phyloP scores from a whole-genome alignment of 164 flowering plant genomes.

The Vitis cinerea region DNA sequence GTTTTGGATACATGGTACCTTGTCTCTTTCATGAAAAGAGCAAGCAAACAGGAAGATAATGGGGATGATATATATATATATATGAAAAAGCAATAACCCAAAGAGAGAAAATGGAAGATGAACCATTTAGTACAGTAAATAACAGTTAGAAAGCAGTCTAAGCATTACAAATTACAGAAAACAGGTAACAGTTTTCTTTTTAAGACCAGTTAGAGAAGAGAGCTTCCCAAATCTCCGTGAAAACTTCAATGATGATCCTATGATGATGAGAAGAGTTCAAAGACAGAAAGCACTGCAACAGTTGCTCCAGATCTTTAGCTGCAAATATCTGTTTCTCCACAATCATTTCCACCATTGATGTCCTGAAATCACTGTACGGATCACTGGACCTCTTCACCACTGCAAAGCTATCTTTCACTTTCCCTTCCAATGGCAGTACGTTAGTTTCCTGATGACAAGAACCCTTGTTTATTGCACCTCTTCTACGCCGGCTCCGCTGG shows the following conservation, averaged over 20 bases:
- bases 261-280: conserved; percentile 67
- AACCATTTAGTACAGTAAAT: too few species aligned
- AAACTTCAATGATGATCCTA: conserved; percentile 58
- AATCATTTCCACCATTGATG: conserved; percentile 89
- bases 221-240: conserved; percentile 70
- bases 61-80: too few species aligned
- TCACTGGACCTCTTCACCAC: conserved; percentile 72
- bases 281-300: conserved; percentile 66
- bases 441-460: conserved; percentile 16
- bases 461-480: conserved; percentile 4
- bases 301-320: conserved; percentile 54
- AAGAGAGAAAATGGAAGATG: background rate
- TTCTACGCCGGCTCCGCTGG: conserved; percentile 9
- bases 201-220: conserved; percentile 42
- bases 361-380: conserved; percentile 66
- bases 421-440: conserved; percentile 20
- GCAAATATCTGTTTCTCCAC: conserved; percentile 63
- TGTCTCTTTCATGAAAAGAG: background rate
- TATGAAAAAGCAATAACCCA: background rate
- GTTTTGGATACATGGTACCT: background rate
- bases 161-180: too few species aligned
- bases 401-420: conserved; percentile 57
- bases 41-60: background rate
- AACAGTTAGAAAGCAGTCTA: too few species aligned
- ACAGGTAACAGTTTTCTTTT: background rate